Base-by-base conservation (phyloP, 192 early-diverging fungal genomes). In the Thamnidium elegans region DNA sequence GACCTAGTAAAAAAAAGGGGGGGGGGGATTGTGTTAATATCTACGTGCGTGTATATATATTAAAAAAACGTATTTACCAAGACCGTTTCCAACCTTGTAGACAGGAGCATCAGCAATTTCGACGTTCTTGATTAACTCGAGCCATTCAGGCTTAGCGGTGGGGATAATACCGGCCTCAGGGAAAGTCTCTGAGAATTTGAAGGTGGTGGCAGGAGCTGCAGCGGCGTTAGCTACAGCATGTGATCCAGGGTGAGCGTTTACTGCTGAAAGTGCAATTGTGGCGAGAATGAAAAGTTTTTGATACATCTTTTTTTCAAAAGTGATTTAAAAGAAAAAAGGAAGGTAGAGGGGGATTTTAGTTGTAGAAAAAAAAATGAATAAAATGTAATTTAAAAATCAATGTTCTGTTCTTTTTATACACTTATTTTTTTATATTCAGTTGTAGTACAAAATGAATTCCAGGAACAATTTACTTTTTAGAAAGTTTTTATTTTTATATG, bases 101-200 rank as follows among this genome's bases (percentile, higher is more conserved):
- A 73, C 71, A 51, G 71, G 71, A 53, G 71, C 71, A 21, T 36
- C 15, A 48, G 66, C 43, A 20, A 73, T 73, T 26, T 65, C 61
- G 51, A 45, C 55, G 7, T 32, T 36, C 32, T 73, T 68, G 30
- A 73, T 58, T 43, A 64, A 67, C 34, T 46, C 66, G n/a, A 73
- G 61, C 71, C 71, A 73, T 59, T 73, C 71, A 52, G 71, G 71
- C 48, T 73, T 73, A 6, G 71, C 53, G 6, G 55, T 53, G 15
- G 71, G 71, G 2, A 59, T 58, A 39, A 55, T 52, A n/a, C 71
- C 71, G 3, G 61, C 19, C 10, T 42, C 46, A 65, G 71, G 71
- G 31, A 59, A 73, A 7, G 55, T 54, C 30, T 73, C 62, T 30
- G 54, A 51, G 50, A 63, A 73, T 26, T 42, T 55, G 42, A 68